Evolutionary conservation across 495 filamentous ascomycete species (phyloP).

Genomic region (Penicillium bovifimosum): DNA sequence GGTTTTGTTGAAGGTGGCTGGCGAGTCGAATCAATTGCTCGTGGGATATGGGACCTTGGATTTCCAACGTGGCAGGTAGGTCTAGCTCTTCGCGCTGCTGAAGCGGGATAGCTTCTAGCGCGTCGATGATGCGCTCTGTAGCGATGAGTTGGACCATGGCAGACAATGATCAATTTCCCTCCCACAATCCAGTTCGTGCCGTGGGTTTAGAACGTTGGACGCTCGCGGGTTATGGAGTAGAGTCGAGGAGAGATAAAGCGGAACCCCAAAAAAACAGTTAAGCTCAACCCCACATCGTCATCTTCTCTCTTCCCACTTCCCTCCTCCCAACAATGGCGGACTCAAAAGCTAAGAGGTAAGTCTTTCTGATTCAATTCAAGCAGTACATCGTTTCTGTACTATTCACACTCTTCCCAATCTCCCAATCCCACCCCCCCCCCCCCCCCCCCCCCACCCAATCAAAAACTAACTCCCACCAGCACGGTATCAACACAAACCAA

Average conservation of each 20-base stretch:
- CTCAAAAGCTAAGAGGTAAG: slow-evolving; percentile 21
- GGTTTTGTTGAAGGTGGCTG: slow-evolving; percentile 38
- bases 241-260: slow-evolving; percentile 6
- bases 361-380: neutral
- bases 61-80: slow-evolving; percentile 32
- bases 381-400: neutral
- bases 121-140: slow-evolving; percentile 64
- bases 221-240: too few species aligned
- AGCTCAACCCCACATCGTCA: slow-evolving; percentile 25
- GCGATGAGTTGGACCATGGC: slow-evolving; percentile 75
- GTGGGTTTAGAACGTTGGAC: too few species aligned
- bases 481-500: slow-evolving; percentile 55
- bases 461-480: slow-evolving; percentile 23
- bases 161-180: too few species aligned
- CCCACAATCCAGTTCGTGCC: too few species aligned
- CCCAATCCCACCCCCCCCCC: neutral
- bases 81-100: slow-evolving; percentile 28
- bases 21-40: slow-evolving; percentile 66
- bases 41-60: slow-evolving; percentile 74
- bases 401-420: neutral
- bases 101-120: slow-evolving; percentile 44
- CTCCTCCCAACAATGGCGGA: slow-evolving; percentile 20
- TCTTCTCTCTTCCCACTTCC: slow-evolving; percentile 18
- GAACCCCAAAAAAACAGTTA: slow-evolving; percentile 15
- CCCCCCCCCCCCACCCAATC: neutral